These are phyloP conservation scores for Alternaria viburni DNA, from an alignment of 2,329 filamentous ascomycete genomes.

Conservation along the genomic window DNA sequence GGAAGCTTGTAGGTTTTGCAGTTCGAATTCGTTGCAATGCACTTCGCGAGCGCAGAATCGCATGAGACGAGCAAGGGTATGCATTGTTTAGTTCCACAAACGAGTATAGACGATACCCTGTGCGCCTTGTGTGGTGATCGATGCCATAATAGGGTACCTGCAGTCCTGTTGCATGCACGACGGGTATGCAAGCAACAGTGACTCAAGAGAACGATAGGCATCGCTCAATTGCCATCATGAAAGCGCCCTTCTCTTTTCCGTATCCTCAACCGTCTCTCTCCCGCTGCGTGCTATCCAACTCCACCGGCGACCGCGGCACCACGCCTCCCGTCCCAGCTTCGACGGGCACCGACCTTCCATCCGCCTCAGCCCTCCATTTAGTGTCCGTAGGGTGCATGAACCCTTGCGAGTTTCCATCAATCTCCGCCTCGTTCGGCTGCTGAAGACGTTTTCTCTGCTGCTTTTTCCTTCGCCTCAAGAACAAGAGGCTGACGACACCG, in stretches of 20 bases:
- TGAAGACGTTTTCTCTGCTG: not conserved
- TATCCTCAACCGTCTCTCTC: not conserved
- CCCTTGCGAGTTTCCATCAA: not conserved
- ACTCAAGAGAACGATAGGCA: not conserved
- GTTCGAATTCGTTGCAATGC: no score
- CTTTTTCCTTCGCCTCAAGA: not conserved
- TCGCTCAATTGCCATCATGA: not conserved
- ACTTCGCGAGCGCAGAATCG: no score
- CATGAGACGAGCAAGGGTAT: no score
- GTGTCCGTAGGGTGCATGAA: not conserved
- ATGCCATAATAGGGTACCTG: no score
- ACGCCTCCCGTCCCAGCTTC: not conserved
- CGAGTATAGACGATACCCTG: no score
- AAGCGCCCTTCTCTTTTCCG: not conserved
- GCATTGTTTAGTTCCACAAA: no score
- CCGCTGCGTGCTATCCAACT: not conserved
- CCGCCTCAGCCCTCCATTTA: not conserved
- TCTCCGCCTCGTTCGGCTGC: not conserved
- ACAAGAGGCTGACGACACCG: not conserved
- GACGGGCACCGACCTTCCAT: not conserved
- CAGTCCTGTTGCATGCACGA: no score
- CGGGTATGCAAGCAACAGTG: no score
- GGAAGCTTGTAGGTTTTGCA: no score
- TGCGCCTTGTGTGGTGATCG: no score
- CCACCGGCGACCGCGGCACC: not conserved